Evolutionary conservation across 148 eudicot genomes (phyloP).

Genomic region (Dianthus caryophyllus): DNA sequence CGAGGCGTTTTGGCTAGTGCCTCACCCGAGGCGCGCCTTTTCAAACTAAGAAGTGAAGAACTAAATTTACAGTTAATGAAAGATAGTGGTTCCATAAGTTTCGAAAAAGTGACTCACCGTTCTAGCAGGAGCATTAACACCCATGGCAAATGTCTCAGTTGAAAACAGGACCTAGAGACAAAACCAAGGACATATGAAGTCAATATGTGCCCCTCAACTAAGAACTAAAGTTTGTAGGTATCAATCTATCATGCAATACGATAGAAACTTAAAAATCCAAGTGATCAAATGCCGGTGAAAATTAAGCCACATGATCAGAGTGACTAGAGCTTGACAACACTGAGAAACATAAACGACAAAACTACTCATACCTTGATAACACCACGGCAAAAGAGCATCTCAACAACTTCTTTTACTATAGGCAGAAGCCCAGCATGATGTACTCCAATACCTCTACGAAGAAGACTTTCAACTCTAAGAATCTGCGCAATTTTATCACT

Average conservation of each 20-base stretch:
- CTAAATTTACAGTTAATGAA: neutral
- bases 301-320: neutral
- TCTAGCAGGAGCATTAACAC: constrained; percentile 99
- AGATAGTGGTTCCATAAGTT: neutral
- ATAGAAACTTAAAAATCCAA: neutral
- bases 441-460: constrained; percentile 85
- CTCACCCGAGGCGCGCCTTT: too few species aligned
- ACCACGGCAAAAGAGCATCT: constrained; percentile 99
- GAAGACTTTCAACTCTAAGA: constrained; percentile 84
- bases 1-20: too few species aligned
- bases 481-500: constrained; percentile 38
- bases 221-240: neutral
- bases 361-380: constrained; percentile 66
- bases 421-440: constrained; percentile 99
- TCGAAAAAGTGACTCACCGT: constrained; percentile 53
- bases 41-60: too few species aligned
- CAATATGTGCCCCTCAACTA: neutral
- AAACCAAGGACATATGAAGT: constrained; percentile 9
- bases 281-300: neutral
- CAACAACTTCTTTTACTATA: constrained; percentile 97
- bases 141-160: constrained; percentile 99
- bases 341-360: neutral
- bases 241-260: neutral
- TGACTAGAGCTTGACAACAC: constrained; percentile 1
- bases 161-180: constrained; percentile 76